A percentile compares a stretch with the other conserved stretches of the same genome.
phyloP scores from a whole-genome alignment of 1,284 basidiomycete genomes.

The Heterobasidion occidentale region DNA sequence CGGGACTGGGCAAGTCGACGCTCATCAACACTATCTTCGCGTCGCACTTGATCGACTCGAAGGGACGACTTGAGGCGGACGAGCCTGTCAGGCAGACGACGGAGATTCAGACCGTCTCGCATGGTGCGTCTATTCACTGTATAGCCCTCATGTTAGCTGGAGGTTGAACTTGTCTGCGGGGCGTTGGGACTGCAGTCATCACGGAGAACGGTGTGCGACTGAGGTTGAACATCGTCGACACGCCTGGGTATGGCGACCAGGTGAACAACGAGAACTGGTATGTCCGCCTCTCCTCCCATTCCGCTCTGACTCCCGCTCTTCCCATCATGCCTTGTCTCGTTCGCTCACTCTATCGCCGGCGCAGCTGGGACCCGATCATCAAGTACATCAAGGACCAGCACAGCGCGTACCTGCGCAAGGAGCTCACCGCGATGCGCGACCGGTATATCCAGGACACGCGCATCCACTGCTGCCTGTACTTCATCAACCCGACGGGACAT shows the following conservation, averaged over 20 bases:
- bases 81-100: conserved; percentile 91
- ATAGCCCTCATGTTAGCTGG: no score
- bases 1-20: conserved; percentile 96
- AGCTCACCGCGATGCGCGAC: conserved; percentile 98
- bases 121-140: conserved; percentile 53
- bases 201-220: conserved; percentile 95
- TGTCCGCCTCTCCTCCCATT: conserved; percentile 19
- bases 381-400: conserved; percentile 99
- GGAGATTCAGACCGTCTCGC: conserved; percentile 92
- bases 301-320: not conserved
- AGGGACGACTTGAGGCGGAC: conserved; percentile 85
- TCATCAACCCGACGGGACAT: conserved; percentile 97
- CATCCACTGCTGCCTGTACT: conserved; percentile 97
- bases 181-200: conserved; percentile 54
- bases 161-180: no score
- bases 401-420: conserved; percentile 97
- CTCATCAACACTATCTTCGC: conserved; percentile 99
- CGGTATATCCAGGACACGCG: conserved; percentile 97
- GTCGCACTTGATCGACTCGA: conserved; percentile 95
- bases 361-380: conserved; percentile 96
- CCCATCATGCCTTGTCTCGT: not conserved
- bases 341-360: not conserved
- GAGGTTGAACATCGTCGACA: conserved; percentile 97
- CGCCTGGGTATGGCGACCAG: conserved; percentile 97
- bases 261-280: conserved; percentile 99